Percentiles rank a stretch among this genome's conserved stretches.
Evolutionary conservation across 169 alveolate species (phyloP).

Genomic region (Plasmodium falciparum): DNA sequence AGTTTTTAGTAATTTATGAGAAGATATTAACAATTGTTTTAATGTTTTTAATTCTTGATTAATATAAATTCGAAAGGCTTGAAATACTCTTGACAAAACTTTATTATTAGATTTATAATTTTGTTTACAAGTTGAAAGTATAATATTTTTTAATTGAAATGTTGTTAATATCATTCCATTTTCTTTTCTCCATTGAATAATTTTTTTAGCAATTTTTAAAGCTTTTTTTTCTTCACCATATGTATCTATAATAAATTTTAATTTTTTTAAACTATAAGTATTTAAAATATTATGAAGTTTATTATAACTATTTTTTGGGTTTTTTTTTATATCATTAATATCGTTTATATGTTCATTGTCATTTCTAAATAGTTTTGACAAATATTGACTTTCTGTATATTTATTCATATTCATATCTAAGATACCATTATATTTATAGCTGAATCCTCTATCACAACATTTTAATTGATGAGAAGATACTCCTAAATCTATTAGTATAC

Average conservation of each 20-base stretch:
- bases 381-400: slow-evolving; percentile 37
- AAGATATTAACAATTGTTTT: slow-evolving; percentile 68
- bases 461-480: slow-evolving; percentile 84
- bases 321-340: not conserved
- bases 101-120: slow-evolving; percentile 78
- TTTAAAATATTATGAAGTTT: slow-evolving; percentile 38
- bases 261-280: slow-evolving; percentile 43
- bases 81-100: slow-evolving; percentile 83
- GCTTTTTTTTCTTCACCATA: slow-evolving; percentile 75
- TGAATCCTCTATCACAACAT: slow-evolving; percentile 80
- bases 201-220: slow-evolving; percentile 66
- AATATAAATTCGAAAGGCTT: slow-evolving; percentile 84
- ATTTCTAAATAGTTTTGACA: not conserved
- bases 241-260: slow-evolving; percentile 51
- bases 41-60: slow-evolving; percentile 84
- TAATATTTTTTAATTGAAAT: slow-evolving; percentile 73
- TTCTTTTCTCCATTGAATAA: slow-evolving; percentile 66
- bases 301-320: not conserved
- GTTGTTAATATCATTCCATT: slow-evolving; percentile 79
- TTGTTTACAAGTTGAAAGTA: slow-evolving; percentile 78
- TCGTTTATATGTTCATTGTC: not conserved
- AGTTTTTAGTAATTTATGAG: slow-evolving; percentile 78
- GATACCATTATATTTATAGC: slow-evolving; percentile 82
- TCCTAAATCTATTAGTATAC: slow-evolving; percentile 85
- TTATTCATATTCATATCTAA: slow-evolving; percentile 85